Conservation (phyloP, 257 asterid genomes). For the Ophiorrhiza pumila region DNA sequence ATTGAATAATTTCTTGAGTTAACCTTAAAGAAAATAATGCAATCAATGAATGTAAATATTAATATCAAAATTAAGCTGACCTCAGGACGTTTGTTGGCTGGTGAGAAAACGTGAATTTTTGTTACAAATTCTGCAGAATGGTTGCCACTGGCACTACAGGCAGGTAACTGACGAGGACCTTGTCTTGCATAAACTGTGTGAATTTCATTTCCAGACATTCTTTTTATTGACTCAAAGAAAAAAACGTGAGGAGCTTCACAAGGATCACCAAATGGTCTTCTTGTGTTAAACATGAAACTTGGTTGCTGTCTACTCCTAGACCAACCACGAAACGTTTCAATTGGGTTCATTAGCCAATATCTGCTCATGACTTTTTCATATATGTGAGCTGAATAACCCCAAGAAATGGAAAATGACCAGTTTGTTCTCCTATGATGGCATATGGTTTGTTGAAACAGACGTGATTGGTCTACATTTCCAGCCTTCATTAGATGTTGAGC, state of each 20-base stretch:
- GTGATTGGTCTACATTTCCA: constrained; percentile 52
- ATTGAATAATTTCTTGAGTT: no score
- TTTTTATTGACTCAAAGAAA: constrained; percentile 24
- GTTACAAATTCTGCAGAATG: no score
- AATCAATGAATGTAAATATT: no score
- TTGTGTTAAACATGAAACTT: constrained; percentile 39
- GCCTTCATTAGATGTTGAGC: constrained; percentile 47
- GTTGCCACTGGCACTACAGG: no score
- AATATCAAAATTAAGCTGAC: no score
- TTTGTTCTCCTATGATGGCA: constrained; percentile 35
- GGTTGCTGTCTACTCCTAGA: constrained; percentile 10
- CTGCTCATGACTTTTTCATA: constrained; percentile 50
- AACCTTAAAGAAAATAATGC: no score
- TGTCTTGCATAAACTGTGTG: constrained; percentile 30
- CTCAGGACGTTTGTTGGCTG: no score
- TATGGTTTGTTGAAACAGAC: constrained; percentile 53
- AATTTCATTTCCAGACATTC: constrained; percentile 4
- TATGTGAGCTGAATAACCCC: constrained; percentile 62
- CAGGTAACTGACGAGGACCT: no score
- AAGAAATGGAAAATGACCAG: constrained; percentile 56
- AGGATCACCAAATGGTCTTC: constrained; percentile 35
- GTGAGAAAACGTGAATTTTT: no score
- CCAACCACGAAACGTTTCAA: constrained; percentile 58
- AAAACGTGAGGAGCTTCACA: constrained; percentile 61
- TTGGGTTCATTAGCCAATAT: constrained; percentile 43